A percentile compares a stretch with the other conserved stretches of the same genome.
phyloP scores from a whole-genome alignment of 129 eudicot genomes.

The Saussurea involucrata region DNA sequence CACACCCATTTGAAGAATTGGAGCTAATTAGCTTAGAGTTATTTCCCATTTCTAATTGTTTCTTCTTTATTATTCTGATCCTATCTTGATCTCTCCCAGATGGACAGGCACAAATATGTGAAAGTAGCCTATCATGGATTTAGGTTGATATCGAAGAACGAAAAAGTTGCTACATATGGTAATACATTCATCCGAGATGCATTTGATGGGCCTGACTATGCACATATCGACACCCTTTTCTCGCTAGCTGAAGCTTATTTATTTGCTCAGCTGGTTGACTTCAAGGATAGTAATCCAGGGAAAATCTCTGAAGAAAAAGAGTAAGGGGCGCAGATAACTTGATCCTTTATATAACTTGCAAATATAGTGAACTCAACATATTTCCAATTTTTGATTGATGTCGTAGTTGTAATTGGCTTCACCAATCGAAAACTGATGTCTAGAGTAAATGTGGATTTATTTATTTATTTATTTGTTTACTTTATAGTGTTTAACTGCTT shows the following conservation, averaged over 20 bases:
- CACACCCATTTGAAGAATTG: neutral
- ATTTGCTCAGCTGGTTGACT: constrained; percentile 95
- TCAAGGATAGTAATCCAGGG: constrained; percentile 73
- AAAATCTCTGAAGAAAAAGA: constrained; percentile 58
- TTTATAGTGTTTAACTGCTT: neutral
- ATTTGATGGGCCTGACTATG: constrained; percentile 93
- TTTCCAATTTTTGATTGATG: constrained; percentile 6
- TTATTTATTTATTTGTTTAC: neutral
- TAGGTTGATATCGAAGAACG: constrained; percentile 65
- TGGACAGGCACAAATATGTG: constrained; percentile 97
- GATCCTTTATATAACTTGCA: constrained; percentile 21
- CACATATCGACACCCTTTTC: constrained; percentile 91
- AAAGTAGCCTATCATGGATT: constrained; percentile 98
- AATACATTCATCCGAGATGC: constrained; percentile 64
- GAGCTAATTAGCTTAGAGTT: constrained; percentile 1
- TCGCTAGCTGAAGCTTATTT: constrained; percentile 91
- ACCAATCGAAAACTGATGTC: neutral
- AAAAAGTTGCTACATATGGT: constrained; percentile 81
- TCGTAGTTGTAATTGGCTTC: constrained; percentile 12
- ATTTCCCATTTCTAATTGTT: neutral
- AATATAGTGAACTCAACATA: neutral
- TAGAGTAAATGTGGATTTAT: neutral
- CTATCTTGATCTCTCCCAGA: constrained; percentile 34
- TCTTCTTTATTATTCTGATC: neutral
- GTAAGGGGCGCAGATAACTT: constrained; percentile 50